Conservation (phyloP, 2,329 filamentous ascomycete species). For the Epicoccum sorghinum region DNA sequence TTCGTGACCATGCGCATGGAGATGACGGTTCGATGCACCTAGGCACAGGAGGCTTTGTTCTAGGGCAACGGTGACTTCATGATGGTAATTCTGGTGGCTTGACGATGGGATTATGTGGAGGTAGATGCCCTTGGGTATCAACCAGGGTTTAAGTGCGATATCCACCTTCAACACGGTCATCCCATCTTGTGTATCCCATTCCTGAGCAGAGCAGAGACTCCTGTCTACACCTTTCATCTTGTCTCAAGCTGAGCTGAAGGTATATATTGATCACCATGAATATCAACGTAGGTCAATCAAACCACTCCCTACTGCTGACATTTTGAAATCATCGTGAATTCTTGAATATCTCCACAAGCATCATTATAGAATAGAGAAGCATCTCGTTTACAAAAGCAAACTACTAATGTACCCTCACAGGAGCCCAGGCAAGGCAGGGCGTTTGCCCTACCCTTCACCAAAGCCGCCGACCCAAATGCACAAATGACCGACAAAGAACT, state of each 20-base stretch:
- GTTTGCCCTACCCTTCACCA: conserved; percentile 23
- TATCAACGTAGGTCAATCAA: conserved; percentile 8
- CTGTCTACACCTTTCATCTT: background rate
- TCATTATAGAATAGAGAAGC: too few relatives aligned
- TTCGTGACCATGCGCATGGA: background rate
- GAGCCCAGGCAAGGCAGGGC: conserved; percentile 21
- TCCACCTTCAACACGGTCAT: background rate
- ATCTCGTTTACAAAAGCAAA: background rate
- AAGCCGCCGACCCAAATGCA: conserved; percentile 17
- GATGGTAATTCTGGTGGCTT: background rate
- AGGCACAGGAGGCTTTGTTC: background rate
- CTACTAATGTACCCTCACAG: background rate
- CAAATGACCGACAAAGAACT: conserved; percentile 18
- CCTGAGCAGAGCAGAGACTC: background rate
- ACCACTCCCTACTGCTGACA: background rate
- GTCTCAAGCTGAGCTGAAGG: background rate
- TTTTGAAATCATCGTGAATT: background rate
- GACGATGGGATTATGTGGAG: background rate
- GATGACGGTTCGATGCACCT: conserved; percentile 2
- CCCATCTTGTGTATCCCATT: background rate
- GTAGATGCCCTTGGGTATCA: background rate
- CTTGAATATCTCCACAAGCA: too few relatives aligned
- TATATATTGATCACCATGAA: conserved; percentile 3
- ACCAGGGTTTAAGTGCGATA: too few relatives aligned
- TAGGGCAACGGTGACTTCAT: background rate